Base-by-base conservation (phyloP, 1,284 basidiomycete genomes). In the Spongiforma sp. region DNA sequence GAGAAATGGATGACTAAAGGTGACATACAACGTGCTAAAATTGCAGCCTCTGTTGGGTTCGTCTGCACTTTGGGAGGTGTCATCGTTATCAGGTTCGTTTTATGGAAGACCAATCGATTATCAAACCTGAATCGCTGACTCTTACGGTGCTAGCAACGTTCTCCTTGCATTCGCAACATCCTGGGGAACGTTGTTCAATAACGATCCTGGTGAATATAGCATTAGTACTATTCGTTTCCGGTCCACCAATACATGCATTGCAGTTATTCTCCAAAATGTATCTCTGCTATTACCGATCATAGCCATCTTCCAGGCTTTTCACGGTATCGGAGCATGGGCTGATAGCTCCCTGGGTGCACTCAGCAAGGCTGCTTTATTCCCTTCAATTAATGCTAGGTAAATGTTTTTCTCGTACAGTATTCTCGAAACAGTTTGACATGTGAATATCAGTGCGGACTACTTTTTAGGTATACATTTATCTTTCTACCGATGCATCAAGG, bases 181-280 rank as follows among this genome's bases (percentile, higher is more conserved):
- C 37, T 76, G 66, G 75, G 73, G 66, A 34, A 57, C 28, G 30
- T 33, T 74, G 61, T 76, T 74, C 37, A 74, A 73, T 46, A 65
- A 55, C 24, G 68, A 74, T 58, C 73, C 75, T 1, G 43, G 66
- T 74, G 59, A 60, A 69, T 59, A 32, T 33, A 48, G 8, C 32
- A n/a, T 21, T 9, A 1, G 30, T 26, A 34, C 43, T 43, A 26
- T 32, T 21, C 30, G 11, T 28, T 61, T 26, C 28, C 2, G 17
- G n/a, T n/a, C 24, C 12, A 24, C 52, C 37, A 2, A 48, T 28
- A 33, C 12, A 36, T 14, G 33, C 10, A 57, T 34, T 15, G 5
- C 10, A 73, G 75, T 60, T 52, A 59, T 74, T 54, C 41, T 74
- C 4, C 56, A 69, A 37, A 62, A 28, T 28, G 70, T 73, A 24